These are phyloP conservation scores for Comarum palustre DNA, from an alignment of 306 rosid genomes.

Conservation along the genomic window DNA sequence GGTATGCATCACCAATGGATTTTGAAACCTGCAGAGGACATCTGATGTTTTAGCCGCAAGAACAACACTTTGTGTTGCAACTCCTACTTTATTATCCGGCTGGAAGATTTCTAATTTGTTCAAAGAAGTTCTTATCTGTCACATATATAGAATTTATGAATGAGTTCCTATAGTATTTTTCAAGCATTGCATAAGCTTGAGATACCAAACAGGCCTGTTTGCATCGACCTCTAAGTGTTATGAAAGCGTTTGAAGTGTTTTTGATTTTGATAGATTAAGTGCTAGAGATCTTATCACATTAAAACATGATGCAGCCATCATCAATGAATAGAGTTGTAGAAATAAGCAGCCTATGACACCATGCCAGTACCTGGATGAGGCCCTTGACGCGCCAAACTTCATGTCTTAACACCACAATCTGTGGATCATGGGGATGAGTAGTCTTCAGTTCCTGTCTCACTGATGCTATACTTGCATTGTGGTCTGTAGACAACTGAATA, in stretches of 20 bases:
- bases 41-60: background rate
- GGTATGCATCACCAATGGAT: conserved; percentile 83
- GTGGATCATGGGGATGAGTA: conserved; percentile 61
- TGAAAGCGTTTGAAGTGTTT: background rate
- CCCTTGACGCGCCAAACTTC: conserved; percentile 90
- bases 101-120: background rate
- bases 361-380: conserved; percentile 60
- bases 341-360: background rate
- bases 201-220: background rate
- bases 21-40: conserved; percentile 59
- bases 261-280: background rate
- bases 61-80: background rate
- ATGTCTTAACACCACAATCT: conserved; percentile 64
- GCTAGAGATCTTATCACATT: background rate
- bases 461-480: conserved; percentile 63
- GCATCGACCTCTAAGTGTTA: background rate
- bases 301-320: background rate
- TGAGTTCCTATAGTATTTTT: background rate
- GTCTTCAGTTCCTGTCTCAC: conserved; percentile 62
- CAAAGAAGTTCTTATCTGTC: background rate
- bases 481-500: conserved; percentile 70
- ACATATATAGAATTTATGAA: background rate
- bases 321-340: background rate
- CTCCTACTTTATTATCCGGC: background rate
- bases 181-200: background rate